Evolutionary conservation across 257 asterid genomes (phyloP).

Genomic region (Verbena officinalis): DNA sequence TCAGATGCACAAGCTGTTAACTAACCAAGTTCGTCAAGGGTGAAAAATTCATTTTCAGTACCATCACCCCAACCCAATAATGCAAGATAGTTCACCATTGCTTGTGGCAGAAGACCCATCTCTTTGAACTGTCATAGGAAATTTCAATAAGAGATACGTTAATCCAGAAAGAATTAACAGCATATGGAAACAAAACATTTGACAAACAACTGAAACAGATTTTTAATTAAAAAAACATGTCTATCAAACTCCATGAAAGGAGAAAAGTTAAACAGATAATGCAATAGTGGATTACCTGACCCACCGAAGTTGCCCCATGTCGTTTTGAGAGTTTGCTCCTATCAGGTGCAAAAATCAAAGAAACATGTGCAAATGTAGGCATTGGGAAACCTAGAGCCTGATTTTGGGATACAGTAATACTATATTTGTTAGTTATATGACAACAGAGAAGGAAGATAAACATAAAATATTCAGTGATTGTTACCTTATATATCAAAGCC

Average conservation of each 20-base stretch:
- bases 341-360: conserved; percentile 94
- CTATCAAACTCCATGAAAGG: conserved; percentile 23
- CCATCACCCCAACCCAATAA: conserved; percentile 99
- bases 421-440: conserved; percentile 36
- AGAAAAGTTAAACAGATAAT: conserved; percentile 23
- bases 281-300: conserved; percentile 64
- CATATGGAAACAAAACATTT: neutral
- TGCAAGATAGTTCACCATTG: conserved; percentile 93
- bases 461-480: conserved; percentile 7
- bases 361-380: conserved; percentile 96
- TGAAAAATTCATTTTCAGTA: conserved; percentile 86
- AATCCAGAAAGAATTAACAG: conserved; percentile 22
- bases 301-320: conserved; percentile 98
- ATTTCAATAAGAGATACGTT: conserved; percentile 29
- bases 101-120: conserved; percentile 88
- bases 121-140: conserved; percentile 75
- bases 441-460: conserved; percentile 24
- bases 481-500: conserved; percentile 87
- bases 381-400: conserved; percentile 87
- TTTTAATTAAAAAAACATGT: neutral
- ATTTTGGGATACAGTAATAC: conserved; percentile 18
- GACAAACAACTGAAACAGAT: conserved; percentile 2
- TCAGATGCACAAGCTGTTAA: conserved; percentile 26
- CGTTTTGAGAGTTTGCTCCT: conserved; percentile 95
- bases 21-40: conserved; percentile 86